phyloP scores from a whole-genome alignment of 2,329 filamentous ascomycete genomes.

The Pestalotiopsis sp. region DNA sequence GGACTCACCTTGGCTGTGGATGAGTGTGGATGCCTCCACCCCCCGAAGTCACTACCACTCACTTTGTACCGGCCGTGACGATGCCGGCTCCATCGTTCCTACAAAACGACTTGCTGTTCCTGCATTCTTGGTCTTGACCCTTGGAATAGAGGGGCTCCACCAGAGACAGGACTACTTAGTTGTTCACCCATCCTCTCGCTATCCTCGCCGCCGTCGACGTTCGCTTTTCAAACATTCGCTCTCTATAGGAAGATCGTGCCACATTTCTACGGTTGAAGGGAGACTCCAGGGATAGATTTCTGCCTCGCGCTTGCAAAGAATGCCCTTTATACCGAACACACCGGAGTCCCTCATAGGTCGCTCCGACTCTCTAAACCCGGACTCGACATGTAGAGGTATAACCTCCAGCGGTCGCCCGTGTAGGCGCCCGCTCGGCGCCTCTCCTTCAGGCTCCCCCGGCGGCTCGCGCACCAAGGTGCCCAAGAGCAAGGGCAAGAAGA shows the following conservation, averaged over 20 bases:
- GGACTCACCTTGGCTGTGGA: constrained; percentile 9
- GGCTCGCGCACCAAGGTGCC: constrained; percentile 23
- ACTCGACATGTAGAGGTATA: constrained; percentile 85
- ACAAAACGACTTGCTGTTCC: constrained; percentile 1
- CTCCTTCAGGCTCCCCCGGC: constrained; percentile 35
- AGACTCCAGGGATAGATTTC: background rate
- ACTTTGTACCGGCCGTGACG: background rate
- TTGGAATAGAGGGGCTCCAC: background rate
- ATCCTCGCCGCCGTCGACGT: background rate
- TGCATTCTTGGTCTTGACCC: background rate
- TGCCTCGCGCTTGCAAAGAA: constrained; percentile 30
- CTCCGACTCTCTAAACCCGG: constrained; percentile 82
- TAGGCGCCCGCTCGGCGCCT: constrained; percentile 67
- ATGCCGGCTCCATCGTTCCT: background rate
- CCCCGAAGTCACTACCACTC: background rate
- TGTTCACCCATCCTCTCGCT: background rate
- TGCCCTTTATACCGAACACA: constrained; percentile 72
- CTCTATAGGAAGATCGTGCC: background rate
- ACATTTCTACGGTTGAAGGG: background rate
- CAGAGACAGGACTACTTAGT: background rate
- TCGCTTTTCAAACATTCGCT: constrained; percentile 1
- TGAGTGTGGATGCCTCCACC: constrained; percentile 4
- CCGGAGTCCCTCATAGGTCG: constrained; percentile 81
- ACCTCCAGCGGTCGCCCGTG: constrained; percentile 84
- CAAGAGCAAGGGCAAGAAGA: constrained; percentile 20